A percentile compares a stretch with the other conserved stretches of the same genome.
These are phyloP conservation scores for Fagopyrum tataricum DNA, from an alignment of 148 eudicot genomes.

Conservation along the genomic window DNA sequence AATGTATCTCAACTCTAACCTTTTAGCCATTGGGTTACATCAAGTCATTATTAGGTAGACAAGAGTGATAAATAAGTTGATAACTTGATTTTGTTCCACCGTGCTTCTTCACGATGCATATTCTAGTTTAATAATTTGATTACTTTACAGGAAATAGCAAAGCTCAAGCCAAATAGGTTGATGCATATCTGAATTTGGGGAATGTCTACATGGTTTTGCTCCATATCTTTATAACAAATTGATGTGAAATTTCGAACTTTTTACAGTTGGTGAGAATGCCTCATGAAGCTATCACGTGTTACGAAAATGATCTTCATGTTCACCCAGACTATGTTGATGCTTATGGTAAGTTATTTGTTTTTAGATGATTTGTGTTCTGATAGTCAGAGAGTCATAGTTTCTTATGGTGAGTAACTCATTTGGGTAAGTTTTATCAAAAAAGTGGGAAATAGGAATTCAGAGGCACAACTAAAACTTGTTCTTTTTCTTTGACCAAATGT, in stretches of 20 bases:
- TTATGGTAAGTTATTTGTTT: conserved; percentile 48
- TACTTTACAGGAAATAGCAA: conserved; percentile 67
- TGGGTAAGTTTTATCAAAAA: not conserved
- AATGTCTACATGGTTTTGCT: conserved; percentile 81
- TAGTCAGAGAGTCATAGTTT: not conserved
- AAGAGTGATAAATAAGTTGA: too few relatives aligned
- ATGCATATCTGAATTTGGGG: conserved; percentile 81
- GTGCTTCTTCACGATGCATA: not conserved
- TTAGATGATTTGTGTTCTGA: not conserved
- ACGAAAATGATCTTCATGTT: conserved; percentile 75
- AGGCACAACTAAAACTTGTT: not conserved
- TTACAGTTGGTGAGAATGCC: conserved; percentile 88
- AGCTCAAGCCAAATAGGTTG: conserved; percentile 74
- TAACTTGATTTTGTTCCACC: conserved; percentile 1
- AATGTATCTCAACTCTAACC: too few relatives aligned
- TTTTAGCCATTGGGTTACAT: too few relatives aligned
- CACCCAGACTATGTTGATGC: conserved; percentile 84
- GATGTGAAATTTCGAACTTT: conserved; percentile 8
- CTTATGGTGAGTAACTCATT: too few relatives aligned
- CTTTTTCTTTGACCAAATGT: not conserved
- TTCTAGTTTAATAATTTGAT: not conserved
- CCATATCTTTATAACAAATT: not conserved
- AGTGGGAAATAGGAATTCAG: not conserved
- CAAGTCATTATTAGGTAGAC: too few relatives aligned
- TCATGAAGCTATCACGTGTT: conserved; percentile 80